These are phyloP conservation scores for Capronia coronata DNA, from an alignment of 2,329 filamentous ascomycete genomes.

Conservation along the genomic window DNA sequence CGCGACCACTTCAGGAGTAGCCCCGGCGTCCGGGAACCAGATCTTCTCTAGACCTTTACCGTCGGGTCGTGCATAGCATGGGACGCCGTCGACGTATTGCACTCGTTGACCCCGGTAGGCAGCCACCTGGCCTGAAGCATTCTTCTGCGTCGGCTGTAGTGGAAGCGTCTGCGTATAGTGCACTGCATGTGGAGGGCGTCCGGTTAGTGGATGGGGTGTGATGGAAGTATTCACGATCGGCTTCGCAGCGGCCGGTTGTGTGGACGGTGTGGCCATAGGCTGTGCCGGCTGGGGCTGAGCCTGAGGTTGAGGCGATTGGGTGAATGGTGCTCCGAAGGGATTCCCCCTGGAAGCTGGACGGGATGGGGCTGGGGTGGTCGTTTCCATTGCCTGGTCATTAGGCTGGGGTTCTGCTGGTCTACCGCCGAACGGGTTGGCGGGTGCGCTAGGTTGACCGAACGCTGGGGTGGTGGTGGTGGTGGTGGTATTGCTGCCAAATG, in stretches of 20 bases:
- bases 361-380: constrained; percentile 32
- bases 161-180: constrained; percentile 30
- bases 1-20: constrained; percentile 38
- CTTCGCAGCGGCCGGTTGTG: constrained; percentile 3
- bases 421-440: constrained; percentile 36
- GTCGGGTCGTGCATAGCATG: constrained; percentile 47
- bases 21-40: constrained; percentile 67
- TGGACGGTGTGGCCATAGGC: constrained; percentile 7
- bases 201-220: constrained; percentile 22
- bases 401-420: constrained; percentile 16
- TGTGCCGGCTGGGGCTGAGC: constrained; percentile 19
- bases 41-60: constrained; percentile 58
- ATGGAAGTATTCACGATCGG: constrained; percentile 18
- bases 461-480: constrained; percentile 8
- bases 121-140: constrained; percentile 37
- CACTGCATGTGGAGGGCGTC: constrained; percentile 20
- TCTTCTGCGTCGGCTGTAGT: constrained; percentile 34
- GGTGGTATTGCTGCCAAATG: constrained; percentile 39
- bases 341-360: constrained; percentile 31
- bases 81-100: constrained; percentile 42
- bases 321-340: constrained; percentile 24
- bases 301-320: no score
- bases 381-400: constrained; percentile 21
- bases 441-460: constrained; percentile 40
- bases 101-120: constrained; percentile 61